Evolutionary conservation across 352 stramenopile genomes (phyloP), one percentile per base, ranked within the genome.

Genomic region (Peronospora destructor): DNA sequence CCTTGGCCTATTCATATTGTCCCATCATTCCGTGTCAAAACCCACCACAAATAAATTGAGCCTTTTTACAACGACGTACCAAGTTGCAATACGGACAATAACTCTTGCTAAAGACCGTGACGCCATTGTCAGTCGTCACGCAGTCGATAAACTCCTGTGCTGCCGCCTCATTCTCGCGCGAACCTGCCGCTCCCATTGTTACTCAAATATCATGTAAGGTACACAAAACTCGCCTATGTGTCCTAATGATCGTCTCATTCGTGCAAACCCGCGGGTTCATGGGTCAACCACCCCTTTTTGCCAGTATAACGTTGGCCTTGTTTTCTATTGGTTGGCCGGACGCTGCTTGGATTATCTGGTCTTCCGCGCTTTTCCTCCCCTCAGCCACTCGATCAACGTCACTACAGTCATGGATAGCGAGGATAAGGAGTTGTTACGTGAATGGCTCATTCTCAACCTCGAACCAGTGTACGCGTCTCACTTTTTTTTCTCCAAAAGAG

Each of bases 61-160:
- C n/a, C 28, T 3, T 26, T 26, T 26, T 26, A 1, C 23, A 3
- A 23, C 44, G 35, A 23, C 46, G 37, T 53, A 86, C 77, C 61
- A 80, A 61, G 19, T 64, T 71, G 64, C 94, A 98, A 65, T 95
- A 98, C 3, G 87, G 89, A 49, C 94, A 98, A 66, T 92, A 97
- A 16, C 79, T 81, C 73, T 98, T 98, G 56, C 85, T 96, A 62
- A 97, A 98, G 62, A 89, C 65, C 25, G 68, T 73, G 41, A 89
- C 64, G 19, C 44, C 49, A 55, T 87, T 66, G 43, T 77, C 56
- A 3, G 56, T 58, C 45, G 78, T 68, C 30, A 67, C 57, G 34
- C 61, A 56, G 45, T 84, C 65, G 39, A 89, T 65, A 58, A 82
- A 86, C 52, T 68, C 67, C 23, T 71, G 50, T 42, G 74, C 77